These are phyloP conservation scores for Entrophospora sp. DNA, from an alignment of 192 early-diverging fungal genomes.

Conservation along the genomic window DNA sequence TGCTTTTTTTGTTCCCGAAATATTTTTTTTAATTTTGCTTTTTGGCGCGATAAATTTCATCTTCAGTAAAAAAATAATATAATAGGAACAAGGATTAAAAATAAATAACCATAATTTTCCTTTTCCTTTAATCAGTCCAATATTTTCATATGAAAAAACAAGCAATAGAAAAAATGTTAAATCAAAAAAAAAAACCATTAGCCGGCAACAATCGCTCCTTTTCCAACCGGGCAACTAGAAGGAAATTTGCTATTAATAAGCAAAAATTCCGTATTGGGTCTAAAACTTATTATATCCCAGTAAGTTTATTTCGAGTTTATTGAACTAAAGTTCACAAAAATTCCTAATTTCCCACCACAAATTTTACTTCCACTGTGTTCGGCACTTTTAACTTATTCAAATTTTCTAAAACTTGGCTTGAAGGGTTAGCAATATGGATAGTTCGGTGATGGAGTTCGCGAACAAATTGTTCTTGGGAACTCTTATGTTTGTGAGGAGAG, in stretches of 20 bases:
- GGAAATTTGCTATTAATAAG: background rate
- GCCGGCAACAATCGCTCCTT: background rate
- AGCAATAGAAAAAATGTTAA: background rate
- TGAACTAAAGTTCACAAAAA: background rate
- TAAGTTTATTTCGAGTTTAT: background rate
- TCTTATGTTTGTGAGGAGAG: too few relatives aligned
- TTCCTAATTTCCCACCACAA: too few relatives aligned
- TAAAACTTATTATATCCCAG: background rate
- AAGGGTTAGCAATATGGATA: too few relatives aligned
- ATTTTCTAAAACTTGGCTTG: too few relatives aligned
- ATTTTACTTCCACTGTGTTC: too few relatives aligned
- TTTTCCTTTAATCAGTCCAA: background rate
- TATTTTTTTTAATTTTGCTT: background rate
- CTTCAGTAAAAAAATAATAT: background rate
- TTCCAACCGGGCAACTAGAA: background rate
- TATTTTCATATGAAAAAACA: constrained; percentile 8
- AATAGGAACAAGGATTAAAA: background rate
- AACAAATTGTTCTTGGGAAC: too few relatives aligned
- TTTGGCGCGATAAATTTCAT: background rate
- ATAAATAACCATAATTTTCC: background rate
- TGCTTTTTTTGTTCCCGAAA: background rate
- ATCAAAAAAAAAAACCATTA: background rate
- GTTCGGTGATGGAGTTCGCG: too few relatives aligned
- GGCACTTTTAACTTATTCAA: too few relatives aligned
- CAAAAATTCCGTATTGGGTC: background rate